These are phyloP conservation scores for Oryza nivara DNA, from an alignment of 176 grass and related monocot genomes.

Conservation along the genomic window DNA sequence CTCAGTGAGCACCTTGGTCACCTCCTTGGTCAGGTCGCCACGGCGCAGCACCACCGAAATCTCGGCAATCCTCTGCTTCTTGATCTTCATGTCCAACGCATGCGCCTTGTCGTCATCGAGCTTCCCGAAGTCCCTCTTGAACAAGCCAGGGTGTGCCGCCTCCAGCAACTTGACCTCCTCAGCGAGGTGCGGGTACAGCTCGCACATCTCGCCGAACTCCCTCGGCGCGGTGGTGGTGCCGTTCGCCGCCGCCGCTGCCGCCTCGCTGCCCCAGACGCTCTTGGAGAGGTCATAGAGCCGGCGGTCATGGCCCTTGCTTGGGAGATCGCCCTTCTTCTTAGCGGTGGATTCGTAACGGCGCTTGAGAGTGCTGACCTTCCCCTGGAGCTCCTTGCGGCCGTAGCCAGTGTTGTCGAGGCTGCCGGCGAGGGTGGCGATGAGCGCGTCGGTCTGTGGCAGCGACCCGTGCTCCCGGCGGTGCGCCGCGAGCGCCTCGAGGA, in stretches of 20 bases:
- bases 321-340: conserved; percentile 30
- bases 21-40: conserved; percentile 39
- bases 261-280: conserved; percentile 19
- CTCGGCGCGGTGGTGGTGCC: not conserved
- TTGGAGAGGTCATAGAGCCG: conserved; percentile 39
- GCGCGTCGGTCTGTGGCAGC: conserved; percentile 17
- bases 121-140: conserved; percentile 52
- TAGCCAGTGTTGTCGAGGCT: conserved; percentile 33
- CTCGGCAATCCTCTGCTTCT: conserved; percentile 40
- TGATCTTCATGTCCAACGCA: conserved; percentile 53
- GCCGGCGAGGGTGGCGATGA: conserved; percentile 27
- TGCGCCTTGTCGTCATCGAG: conserved; percentile 47
- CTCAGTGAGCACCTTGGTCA: conserved; percentile 38
- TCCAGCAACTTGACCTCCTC: conserved; percentile 44
- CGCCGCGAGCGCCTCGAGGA: conserved; percentile 47
- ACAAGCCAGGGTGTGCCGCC: not conserved
- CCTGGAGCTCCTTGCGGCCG: conserved; percentile 19
- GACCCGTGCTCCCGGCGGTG: conserved; percentile 40
- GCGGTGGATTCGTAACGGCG: not conserved
- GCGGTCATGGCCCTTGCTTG: conserved; percentile 45
- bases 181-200: conserved; percentile 41
- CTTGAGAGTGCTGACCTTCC: conserved; percentile 42
- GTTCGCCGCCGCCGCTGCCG: not conserved
- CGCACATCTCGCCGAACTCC: conserved; percentile 19
- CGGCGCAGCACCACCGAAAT: conserved; percentile 17